Evolutionary conservation across 2,329 filamentous ascomycete genomes (phyloP).

Genomic region (Xylariaceae sp.): DNA sequence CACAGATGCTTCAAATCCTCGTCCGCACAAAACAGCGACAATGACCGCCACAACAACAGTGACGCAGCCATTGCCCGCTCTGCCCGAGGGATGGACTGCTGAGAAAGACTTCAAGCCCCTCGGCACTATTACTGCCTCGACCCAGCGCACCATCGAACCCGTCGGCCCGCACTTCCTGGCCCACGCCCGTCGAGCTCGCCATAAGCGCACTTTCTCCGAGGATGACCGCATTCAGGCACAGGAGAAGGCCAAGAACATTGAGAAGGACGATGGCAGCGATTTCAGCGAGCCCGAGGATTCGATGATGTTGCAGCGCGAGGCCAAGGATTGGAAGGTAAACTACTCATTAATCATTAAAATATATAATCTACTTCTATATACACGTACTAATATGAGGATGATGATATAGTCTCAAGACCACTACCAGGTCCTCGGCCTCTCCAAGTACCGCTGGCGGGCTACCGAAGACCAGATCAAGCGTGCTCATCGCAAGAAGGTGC

Average conservation of each 20-base stretch:
- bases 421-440: conserved; percentile 92
- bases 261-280: conserved; percentile 86
- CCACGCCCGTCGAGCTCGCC: conserved; percentile 90
- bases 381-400: conserved; percentile 7
- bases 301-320: conserved; percentile 86
- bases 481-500: conserved; percentile 98
- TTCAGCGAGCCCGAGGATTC: conserved; percentile 94
- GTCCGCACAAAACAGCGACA: conserved; percentile 33
- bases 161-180: conserved; percentile 97
- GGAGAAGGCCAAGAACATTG: conserved; percentile 91
- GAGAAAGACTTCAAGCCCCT: conserved; percentile 92
- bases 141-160: conserved; percentile 88
- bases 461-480: conserved; percentile 99
- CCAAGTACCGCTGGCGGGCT: conserved; percentile 88
- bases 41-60: conserved; percentile 70
- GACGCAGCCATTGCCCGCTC: conserved; percentile 68
- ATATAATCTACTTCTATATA: background rate
- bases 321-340: conserved; percentile 99
- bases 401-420: conserved; percentile 80
- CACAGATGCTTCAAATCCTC: no score
- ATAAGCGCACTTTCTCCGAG: conserved; percentile 97
- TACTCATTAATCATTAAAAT: conserved; percentile 2
- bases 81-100: conserved; percentile 79
- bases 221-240: conserved; percentile 97
- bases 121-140: conserved; percentile 73